Evolutionary conservation across 1,284 basidiomycete genomes (phyloP).

Genomic region (Leccinum griseonigrum): DNA sequence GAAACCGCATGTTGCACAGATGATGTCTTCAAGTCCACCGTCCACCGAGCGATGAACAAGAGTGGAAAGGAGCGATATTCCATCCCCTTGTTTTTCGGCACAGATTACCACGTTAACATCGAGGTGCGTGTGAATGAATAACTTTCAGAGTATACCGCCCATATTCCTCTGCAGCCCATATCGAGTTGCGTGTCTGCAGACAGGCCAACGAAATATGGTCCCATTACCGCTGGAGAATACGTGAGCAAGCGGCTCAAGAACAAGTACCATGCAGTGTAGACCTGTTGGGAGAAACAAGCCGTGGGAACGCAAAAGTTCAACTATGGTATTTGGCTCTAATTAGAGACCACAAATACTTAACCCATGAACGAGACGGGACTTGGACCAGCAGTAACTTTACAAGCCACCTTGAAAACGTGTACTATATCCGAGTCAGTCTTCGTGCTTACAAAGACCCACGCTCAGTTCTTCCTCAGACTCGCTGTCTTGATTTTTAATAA

Average conservation of each 20-base stretch:
- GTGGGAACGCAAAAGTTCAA: no score
- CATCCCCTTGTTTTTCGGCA: constrained; percentile 80
- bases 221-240: constrained; percentile 64
- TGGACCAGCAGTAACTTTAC: no score
- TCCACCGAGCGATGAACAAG: constrained; percentile 80
- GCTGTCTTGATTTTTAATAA: no score
- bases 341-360: no score
- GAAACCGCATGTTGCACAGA: constrained; percentile 42
- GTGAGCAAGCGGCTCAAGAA: constrained; percentile 29
- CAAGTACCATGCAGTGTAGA: not conserved
- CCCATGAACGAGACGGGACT: no score
- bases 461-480: no score
- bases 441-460: no score
- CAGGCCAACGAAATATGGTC: constrained; percentile 58
- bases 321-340: no score
- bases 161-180: constrained; percentile 48
- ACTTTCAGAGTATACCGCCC: not conserved
- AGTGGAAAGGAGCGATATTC: constrained; percentile 73
- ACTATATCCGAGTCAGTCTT: no score
- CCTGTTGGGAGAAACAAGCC: no score
- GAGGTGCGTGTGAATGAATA: constrained; percentile 43
- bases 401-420: no score
- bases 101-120: constrained; percentile 71
- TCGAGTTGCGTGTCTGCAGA: constrained; percentile 63
- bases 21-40: constrained; percentile 83